Evolutionary conservation across 768 basidiomycete species (phyloP), one percentile per base, ranked within the genome.

Genomic region (Lactifluus rugatus): DNA sequence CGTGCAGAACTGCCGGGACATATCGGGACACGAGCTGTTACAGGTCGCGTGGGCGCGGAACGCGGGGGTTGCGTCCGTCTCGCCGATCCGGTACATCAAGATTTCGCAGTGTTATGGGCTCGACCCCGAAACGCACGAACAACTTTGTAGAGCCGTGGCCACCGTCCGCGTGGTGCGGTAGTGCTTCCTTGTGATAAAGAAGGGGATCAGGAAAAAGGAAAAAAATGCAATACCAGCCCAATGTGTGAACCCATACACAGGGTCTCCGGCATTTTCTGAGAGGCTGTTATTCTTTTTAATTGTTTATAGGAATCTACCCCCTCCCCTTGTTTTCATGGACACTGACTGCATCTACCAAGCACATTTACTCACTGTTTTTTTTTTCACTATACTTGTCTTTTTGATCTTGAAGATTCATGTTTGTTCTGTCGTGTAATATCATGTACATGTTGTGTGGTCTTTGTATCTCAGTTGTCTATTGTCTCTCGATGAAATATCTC

Each of bases 1-100:
- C 47, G 44, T 71, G 13, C 66, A 69, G 48, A 61, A 62, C 32
- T 71, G 69, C 46, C 52, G 65, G 5, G 70, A 69, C 54, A 56
- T 71, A 17, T 64, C 66, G 3, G 70, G 69, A 10, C 67, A 70
- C 55, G 70, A 70, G 55, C 52, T 71, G 34, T 58, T 70, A 4
- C 63, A 64, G 16, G 64, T 68, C 31, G 69, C 64, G 5, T 49
- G 42, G 34, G 64, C 70, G 28, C 63, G 68, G 17, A 63, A 58
- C 37, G 56, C 54, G 49, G 55, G 57, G 19, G 64, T 48, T 9
- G 34, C 49, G 2, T 52, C 61, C n/a, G 69, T 67, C n/a, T 58
- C 57, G 14, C 61, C 65, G 4, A 63, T 70, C 48, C 49, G 58
- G 39, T 68, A 52, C 32, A 48, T 70, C 39, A 66, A 68, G 50